Evolutionary conservation across 208 protist genomes (phyloP).

Genomic region (Crithidia mellificae): DNA sequence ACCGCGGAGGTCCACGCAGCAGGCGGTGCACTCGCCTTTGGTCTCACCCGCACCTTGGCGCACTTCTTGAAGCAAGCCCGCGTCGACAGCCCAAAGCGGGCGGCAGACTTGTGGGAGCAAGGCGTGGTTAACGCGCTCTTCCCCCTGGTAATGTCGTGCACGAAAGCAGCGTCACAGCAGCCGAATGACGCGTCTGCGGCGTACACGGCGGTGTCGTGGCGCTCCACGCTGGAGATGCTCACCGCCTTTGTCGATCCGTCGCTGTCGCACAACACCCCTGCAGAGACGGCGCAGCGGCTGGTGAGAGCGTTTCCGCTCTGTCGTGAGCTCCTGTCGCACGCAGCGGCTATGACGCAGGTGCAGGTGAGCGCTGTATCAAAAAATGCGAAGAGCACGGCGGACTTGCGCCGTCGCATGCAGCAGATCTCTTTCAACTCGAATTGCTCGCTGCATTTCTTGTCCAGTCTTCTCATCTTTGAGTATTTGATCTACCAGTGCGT

Average conservation of each 20-base stretch:
- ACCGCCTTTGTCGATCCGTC: constrained; percentile 53
- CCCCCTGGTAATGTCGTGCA: constrained; percentile 42
- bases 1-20: constrained; percentile 21
- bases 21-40: constrained; percentile 62
- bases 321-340: constrained; percentile 21
- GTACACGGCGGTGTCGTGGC: constrained; percentile 68
- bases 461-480: constrained; percentile 68
- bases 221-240: constrained; percentile 55
- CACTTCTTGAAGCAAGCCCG: constrained; percentile 50
- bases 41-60: constrained; percentile 61
- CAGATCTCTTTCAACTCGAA: constrained; percentile 53
- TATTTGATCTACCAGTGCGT: constrained; percentile 59
- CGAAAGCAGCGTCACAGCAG: constrained; percentile 7
- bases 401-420: constrained; percentile 17
- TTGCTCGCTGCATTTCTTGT: constrained; percentile 60
- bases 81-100: constrained; percentile 11
- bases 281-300: constrained; percentile 41
- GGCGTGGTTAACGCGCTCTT: constrained; percentile 45
- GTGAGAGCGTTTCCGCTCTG: constrained; percentile 30
- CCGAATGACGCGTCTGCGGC: not conserved
- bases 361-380: constrained; percentile 5
- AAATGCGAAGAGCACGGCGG: not conserved
- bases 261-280: constrained; percentile 20
- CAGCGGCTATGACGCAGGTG: constrained; percentile 14
- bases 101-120: constrained; percentile 41